A percentile compares a stretch with the other conserved stretches of the same genome.
Conservation (phyloP, 306 rosid genomes). For the Pyrus pyrifolia region DNA sequence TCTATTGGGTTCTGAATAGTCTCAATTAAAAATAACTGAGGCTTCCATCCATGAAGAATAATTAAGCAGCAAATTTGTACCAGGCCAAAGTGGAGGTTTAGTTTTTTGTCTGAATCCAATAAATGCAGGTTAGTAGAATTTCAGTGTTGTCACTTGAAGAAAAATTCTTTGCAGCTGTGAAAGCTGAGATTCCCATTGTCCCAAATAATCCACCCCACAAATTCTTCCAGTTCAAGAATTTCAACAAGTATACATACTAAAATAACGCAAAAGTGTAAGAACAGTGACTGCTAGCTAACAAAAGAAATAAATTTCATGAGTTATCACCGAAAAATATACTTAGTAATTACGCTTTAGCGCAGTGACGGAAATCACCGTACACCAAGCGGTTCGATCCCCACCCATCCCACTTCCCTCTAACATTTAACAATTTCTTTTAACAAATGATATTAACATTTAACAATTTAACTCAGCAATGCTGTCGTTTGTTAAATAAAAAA, state of each 20-base stretch:
- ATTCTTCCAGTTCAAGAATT: slow-evolving; percentile 17
- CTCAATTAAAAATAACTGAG: background rate
- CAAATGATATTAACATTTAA: too few species aligned
- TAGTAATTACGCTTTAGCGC: background rate
- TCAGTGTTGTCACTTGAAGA: slow-evolving; percentile 3
- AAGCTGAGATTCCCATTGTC: slow-evolving; percentile 29
- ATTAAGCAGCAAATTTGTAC: slow-evolving; percentile 18
- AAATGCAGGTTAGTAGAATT: slow-evolving; percentile 1
- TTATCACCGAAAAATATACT: slow-evolving; percentile 8
- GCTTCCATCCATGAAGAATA: slow-evolving; percentile 15
- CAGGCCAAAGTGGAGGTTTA: slow-evolving; percentile 8
- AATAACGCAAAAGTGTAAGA: slow-evolving; percentile 8
- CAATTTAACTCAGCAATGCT: too few species aligned
- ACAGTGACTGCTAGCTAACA: slow-evolving; percentile 18
- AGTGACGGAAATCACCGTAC: too few species aligned
- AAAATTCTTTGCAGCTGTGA: slow-evolving; percentile 13
- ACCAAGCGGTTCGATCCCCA: too few species aligned
- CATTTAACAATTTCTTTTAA: too few species aligned
- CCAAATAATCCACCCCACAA: slow-evolving; percentile 13
- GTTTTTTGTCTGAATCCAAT: background rate
- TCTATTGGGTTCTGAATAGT: slow-evolving; percentile 8
- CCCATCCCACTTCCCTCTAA: too few species aligned
- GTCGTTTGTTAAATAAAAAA: too few species aligned
- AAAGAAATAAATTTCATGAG: slow-evolving; percentile 16
- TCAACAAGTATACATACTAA: background rate